These are phyloP conservation scores for Chenopodium suecicum DNA, from an alignment of 148 eudicot species.

Conservation along the genomic window DNA sequence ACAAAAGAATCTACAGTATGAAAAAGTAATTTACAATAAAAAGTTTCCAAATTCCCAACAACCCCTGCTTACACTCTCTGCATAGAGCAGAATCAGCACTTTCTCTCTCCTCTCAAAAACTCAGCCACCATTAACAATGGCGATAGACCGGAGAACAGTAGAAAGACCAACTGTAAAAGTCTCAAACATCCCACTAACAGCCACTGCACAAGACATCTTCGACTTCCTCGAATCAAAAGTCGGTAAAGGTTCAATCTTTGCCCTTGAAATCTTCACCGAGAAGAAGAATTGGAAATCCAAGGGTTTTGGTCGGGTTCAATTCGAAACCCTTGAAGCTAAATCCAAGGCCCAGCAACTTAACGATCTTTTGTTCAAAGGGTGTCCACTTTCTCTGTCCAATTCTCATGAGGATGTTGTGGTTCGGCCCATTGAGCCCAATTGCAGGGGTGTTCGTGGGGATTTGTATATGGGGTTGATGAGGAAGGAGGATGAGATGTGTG, in stretches of 20 bases:
- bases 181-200: conserved; percentile 66
- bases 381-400: conserved; percentile 33
- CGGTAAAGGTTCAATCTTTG: conserved; percentile 56
- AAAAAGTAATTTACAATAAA: no score
- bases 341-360: conserved; percentile 39
- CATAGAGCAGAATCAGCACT: not conserved
- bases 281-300: conserved; percentile 76
- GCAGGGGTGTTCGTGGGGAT: conserved; percentile 45
- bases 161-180: conserved; percentile 51
- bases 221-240: conserved; percentile 46
- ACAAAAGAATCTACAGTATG: not conserved
- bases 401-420: conserved; percentile 62
- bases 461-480: conserved; percentile 63
- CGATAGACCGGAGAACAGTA: conserved; percentile 25
- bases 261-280: conserved; percentile 71
- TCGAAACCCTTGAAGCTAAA: conserved; percentile 64
- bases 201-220: conserved; percentile 58
- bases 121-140: conserved; percentile 28
- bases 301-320: conserved; percentile 77
- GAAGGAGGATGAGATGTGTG: conserved; percentile 44
- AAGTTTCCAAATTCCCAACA: no score
- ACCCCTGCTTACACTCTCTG: no score
- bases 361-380: conserved; percentile 54
- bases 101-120: conserved; percentile 1
- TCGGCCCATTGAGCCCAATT: conserved; percentile 50